These are phyloP conservation scores for Mycena rebaudengoi DNA, from an alignment of 768 basidiomycete species.

Conservation along the genomic window DNA sequence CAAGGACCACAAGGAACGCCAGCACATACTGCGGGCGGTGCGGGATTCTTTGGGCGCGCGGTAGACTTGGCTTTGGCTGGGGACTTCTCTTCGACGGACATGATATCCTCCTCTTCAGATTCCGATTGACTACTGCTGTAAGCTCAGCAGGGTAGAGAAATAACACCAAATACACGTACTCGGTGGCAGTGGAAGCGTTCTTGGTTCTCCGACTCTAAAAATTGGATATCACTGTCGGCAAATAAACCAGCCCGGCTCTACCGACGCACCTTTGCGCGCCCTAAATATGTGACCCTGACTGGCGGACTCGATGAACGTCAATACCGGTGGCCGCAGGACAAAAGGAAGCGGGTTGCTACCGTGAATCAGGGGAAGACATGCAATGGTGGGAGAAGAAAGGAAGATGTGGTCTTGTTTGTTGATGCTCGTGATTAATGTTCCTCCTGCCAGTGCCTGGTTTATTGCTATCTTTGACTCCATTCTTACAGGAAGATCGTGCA, in stretches of 20 bases:
- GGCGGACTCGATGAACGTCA: constrained; percentile 16
- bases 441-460: too few species aligned
- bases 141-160: neutral
- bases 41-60: constrained; percentile 6
- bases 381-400: neutral
- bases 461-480: too few species aligned
- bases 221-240: neutral
- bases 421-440: constrained; percentile 1
- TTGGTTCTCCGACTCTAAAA: neutral
- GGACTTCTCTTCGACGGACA: constrained; percentile 19
- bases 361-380: constrained; percentile 10
- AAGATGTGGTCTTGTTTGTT: neutral
- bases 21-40: constrained; percentile 14
- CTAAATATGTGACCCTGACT: constrained; percentile 19
- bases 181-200: neutral
- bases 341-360: too few species aligned
- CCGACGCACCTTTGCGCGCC: constrained; percentile 20
- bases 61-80: constrained; percentile 1
- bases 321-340: too few species aligned
- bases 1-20: neutral
- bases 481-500: too few species aligned
- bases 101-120: constrained; percentile 16
- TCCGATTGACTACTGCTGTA: constrained; percentile 6
- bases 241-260: neutral
- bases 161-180: constrained; percentile 24